Evolutionary conservation across 2,329 filamentous ascomycete species (phyloP), one percentile per base, ranked within the genome.

Genomic region (Phoma sp.): DNA sequence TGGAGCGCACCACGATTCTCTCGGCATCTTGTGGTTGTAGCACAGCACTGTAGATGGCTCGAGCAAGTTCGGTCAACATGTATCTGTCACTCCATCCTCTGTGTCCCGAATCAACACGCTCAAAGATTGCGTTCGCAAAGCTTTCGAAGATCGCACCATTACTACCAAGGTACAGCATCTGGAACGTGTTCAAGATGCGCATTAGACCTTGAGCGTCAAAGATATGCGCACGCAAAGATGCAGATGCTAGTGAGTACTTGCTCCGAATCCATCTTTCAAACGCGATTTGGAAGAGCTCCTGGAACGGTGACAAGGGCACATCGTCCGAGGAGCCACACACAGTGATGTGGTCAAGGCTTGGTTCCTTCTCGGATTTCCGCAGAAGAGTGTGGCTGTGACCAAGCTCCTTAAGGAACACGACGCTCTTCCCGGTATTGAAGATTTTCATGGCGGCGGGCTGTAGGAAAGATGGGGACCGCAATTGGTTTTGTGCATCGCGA

Each of bases 401-500:
- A 10, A 96, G 80, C 43, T 88, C 84, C 57, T 88, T 88, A n/a
- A 97, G 77, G 39, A 97, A 89, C 1, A 95, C 85, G 51, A 95
- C 88, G 65, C 89, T 96, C 75, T 97, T 97, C 0, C 94, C 94
- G 1, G 91, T 88, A 1, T 88, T 92, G 66, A 96, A 94, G 33
- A 97, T 91, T 58, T 87, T 89, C 22, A 80, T 77, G 0, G 85
- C 86, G 2, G 88, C 84, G 2, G 88, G 82, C 35, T 87, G 85
- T 4, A 97, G 80, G 61, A 96, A 97, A 2, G 78, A 82, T 0
- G 94, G 93, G 0, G 88, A 87, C 64, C 89, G 86, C 1, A 92
- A 73, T 1, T 77, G 76, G 15, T 87, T 86, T 37, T 85, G 79
- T 3, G 82, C 74, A 0, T 86, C 85, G 12, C 78, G 80, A 24